Conservation (phyloP, 2,329 filamentous ascomycete species). For the Hymenoscyphus infarciens region DNA sequence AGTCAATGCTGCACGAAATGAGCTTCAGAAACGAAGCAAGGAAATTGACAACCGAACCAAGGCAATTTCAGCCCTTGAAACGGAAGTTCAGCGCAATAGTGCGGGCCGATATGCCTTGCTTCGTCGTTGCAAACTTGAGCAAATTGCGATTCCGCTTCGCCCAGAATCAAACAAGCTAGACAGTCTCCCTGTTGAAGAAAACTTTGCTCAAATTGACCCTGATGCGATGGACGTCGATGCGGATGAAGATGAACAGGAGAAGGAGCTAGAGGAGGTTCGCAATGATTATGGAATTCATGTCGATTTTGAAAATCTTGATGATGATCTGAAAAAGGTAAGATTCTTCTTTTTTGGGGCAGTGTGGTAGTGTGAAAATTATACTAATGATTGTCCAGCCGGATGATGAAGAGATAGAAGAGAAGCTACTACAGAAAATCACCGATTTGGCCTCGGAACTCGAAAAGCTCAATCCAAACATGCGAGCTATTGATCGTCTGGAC, state of each 20-base stretch:
- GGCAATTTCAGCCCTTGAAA: conserved; percentile 74
- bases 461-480: conserved; percentile 95
- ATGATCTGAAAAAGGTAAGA: conserved; percentile 74
- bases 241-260: conserved; percentile 64
- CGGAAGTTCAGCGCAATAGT: conserved; percentile 79
- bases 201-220: conserved; percentile 69
- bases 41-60: conserved; percentile 75
- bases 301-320: conserved; percentile 77
- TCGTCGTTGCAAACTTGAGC: conserved; percentile 87
- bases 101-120: conserved; percentile 80
- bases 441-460: conserved; percentile 76
- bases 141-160: conserved; percentile 78
- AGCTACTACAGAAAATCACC: conserved; percentile 73
- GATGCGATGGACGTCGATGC: conserved; percentile 94
- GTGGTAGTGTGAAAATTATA: conserved; percentile 25
- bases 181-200: conserved; percentile 82
- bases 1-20: conserved; percentile 72
- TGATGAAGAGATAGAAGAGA: conserved; percentile 68
- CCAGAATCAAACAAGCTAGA: conserved; percentile 70
- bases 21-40: conserved; percentile 80
- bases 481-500: conserved; percentile 86
- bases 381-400: conserved; percentile 51
- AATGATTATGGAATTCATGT: conserved; percentile 91
- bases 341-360: conserved; percentile 25
- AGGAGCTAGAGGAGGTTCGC: conserved; percentile 66